Evolutionary conservation across 164 flowering plant species (phyloP).

Genomic region (Aristolochia californica): DNA sequence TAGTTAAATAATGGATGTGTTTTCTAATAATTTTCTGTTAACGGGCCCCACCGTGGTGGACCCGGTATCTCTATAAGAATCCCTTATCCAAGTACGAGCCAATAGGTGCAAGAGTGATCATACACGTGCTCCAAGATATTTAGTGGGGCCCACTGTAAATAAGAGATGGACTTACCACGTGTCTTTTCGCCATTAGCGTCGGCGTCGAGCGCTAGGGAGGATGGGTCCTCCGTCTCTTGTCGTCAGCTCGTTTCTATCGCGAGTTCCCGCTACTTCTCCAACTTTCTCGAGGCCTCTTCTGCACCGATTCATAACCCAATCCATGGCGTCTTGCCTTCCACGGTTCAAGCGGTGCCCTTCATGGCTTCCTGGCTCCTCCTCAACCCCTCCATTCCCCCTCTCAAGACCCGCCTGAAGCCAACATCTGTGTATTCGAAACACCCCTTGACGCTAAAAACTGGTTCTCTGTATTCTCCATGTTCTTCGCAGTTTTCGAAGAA

Average conservation of each 20-base stretch:
- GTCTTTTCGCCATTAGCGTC: background rate
- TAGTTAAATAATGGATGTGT: too few relatives aligned
- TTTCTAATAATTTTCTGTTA: too few relatives aligned
- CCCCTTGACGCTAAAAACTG: conserved; percentile 1
- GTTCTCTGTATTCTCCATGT: background rate
- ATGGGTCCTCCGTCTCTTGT: background rate
- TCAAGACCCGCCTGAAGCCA: background rate
- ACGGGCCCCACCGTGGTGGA: too few relatives aligned
- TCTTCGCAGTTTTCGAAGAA: background rate
- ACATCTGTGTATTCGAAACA: conserved; percentile 2
- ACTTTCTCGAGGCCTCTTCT: conserved; percentile 5
- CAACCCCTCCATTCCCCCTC: background rate
- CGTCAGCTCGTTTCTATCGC: background rate
- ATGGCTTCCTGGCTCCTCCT: conserved; percentile 3
- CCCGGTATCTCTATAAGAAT: too few relatives aligned
- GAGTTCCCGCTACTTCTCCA: conserved; percentile 6
- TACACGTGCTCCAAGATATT: too few relatives aligned
- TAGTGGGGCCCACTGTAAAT: too few relatives aligned
- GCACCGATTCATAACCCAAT: background rate
- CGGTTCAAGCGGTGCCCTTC: background rate
- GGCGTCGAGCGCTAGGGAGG: background rate
- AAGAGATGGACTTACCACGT: too few relatives aligned
- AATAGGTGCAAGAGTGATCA: too few relatives aligned
- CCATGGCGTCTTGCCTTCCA: conserved; percentile 3
- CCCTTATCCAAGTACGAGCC: too few relatives aligned